These are phyloP conservation scores for Castanospermum australe DNA, from an alignment of 306 rosid species.

Conservation along the genomic window DNA sequence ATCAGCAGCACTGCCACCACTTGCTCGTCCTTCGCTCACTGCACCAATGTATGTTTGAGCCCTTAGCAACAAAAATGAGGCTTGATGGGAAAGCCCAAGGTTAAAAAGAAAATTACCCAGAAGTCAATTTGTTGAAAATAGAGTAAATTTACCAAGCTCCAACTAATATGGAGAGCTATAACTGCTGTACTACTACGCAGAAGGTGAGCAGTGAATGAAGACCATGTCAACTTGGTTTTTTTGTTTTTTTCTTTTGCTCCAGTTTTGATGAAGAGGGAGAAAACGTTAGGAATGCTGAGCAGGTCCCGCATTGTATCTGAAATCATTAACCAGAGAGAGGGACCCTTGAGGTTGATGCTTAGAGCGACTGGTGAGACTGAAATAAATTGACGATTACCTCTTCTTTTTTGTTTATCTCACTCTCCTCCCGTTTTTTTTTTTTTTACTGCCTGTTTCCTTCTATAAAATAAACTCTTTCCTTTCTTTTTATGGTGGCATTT, in stretches of 20 bases:
- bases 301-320: not conserved
- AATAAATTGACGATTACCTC: constrained; percentile 9
- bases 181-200: not conserved
- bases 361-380: constrained; percentile 14
- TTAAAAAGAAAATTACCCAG: not conserved
- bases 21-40: not conserved
- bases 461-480: not conserved
- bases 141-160: not conserved
- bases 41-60: not conserved
- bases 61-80: not conserved
- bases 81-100: not conserved
- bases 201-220: not conserved
- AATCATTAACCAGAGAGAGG: no score
- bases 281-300: not conserved
- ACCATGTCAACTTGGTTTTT: not conserved
- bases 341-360: not conserved
- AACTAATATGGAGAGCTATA: not conserved
- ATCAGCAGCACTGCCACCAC: not conserved
- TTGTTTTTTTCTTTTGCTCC: not conserved
- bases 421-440: constrained; percentile 2
- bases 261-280: not conserved
- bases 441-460: not conserved
- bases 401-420: not conserved
- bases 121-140: not conserved
- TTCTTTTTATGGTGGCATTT: no score